Base-by-base conservation (phyloP, 129 eudicot species). In the Flaveria ramosissima region DNA sequence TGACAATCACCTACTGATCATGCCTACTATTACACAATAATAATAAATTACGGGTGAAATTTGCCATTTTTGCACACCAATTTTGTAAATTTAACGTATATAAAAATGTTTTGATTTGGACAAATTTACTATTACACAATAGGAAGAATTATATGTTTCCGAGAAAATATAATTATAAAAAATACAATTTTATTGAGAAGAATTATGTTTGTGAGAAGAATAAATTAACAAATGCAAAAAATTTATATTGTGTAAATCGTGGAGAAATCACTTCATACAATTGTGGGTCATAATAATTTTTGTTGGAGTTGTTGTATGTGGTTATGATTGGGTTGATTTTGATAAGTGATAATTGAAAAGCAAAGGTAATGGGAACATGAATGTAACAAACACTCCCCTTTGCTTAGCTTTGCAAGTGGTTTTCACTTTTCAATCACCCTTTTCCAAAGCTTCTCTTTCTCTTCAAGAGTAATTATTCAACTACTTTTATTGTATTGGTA, bases 391-490 rank as follows among this genome's bases (percentile, higher is more conserved):
- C 61, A 68, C 78, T 81, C 32, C 51, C 67, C 75, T 78, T 53
- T 65, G 79, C 75, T 80, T 73, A 43, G 64, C 73, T 73, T 64
- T 23, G 63, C 46, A 68, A 69, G 84, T 81, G 84, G 84, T 66
- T 75, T 75, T 81, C 81, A 75, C 64, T 70, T 81, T 70, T 81
- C 81, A 61, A 66, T 74, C 70, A 69, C 84, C 62, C 62, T 70
- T 75, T 70, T 46, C 14, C 43, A 78, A 59, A 8, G 42, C 14
- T 46, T 78, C 53, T 59, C 77, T 62, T 71, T 62, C 53, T 71
- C 53, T 36, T 19, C 41, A 71, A 36, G 46, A 21, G 45, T 59
- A 78, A 70, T 70, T 69, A 78, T 68, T 46, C 30, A 41, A 73
- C 39, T 19, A 71, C 76, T 71, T 26, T 17, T 32, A 30, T 72